Evolutionary conservation across 768 basidiomycete species (phyloP), one percentile per base, ranked within the genome.

Genomic region (Mycena latifolia): DNA sequence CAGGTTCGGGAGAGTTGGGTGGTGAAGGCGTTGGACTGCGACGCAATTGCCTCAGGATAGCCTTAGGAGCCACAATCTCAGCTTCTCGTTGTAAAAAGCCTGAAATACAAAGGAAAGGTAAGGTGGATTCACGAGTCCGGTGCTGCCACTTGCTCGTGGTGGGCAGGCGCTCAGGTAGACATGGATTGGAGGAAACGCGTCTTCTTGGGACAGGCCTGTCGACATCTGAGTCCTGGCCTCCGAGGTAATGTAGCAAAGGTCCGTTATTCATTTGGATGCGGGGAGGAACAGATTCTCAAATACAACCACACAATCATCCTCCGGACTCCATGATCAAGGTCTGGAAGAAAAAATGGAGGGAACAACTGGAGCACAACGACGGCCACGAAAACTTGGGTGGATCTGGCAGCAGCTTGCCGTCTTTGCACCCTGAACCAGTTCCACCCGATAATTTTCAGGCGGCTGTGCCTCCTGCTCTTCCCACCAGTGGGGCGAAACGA

Each of bases 31-130:
- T 77, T 25, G 81, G 83, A 60, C 76, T 83, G 15, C 79, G 82
- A 53, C 81, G 79, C 51, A 89, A 74, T 65, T 91, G 90, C 29
- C 80, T 82, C 46, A 87, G 76, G 22, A 92, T 74, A 39, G 89
- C 86, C 65, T 77, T 83, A 0, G 90, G 89, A 18, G 88, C 92
- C 52, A 81, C 74, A 46, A 76, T 75, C 45, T 84, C 81, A 29
- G 91, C 93, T 79, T 95, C 93, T 48, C 93, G 87, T 76, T 86
- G 82, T 25, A 95, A 77, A 71, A 92, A 90, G 57, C 86, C 91
- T 71, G 43, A n/a, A 45, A 33, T 18, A 14, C 18, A 28, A 20
- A 35, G 6, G 33, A 14, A 45, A 25, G 51, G 65, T 27, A n/a
- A 69, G 25, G 50, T 29, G 35, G 60, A 24, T 62, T 31, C 17